phyloP scores from a whole-genome alignment of 768 basidiomycete species.

The Brasilioporus rufonigricans region DNA sequence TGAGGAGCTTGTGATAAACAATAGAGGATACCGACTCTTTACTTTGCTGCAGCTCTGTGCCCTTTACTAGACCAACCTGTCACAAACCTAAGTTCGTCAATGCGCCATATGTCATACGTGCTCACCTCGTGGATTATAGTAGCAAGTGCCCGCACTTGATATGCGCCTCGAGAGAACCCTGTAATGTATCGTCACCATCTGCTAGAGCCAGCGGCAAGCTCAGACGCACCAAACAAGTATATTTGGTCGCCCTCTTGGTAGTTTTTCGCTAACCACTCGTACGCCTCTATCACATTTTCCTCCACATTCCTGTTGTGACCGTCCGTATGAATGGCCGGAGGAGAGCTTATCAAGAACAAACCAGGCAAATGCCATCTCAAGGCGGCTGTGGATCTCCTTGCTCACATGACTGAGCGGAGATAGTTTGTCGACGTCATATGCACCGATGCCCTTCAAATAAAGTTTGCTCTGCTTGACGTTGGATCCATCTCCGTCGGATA shows the following conservation, averaged over 20 bases:
- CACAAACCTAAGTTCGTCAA: background rate
- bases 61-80: background rate
- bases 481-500: background rate
- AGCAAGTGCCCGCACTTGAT: conserved; percentile 36
- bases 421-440: background rate
- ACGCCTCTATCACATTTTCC: conserved; percentile 1
- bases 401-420: background rate
- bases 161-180: conserved; percentile 26
- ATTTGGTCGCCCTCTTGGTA: conserved; percentile 16
- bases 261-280: conserved; percentile 2
- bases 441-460: background rate
- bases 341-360: background rate
- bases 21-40: background rate
- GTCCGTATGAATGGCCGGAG: background rate
- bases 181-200: background rate
- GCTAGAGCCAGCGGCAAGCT: background rate
- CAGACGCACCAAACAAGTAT: conserved; percentile 36
- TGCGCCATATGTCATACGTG: too few relatives aligned
- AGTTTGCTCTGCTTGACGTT: background rate
- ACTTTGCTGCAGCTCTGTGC: background rate
- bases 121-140: conserved; percentile 36
- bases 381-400: background rate
- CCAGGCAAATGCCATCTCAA: conserved; percentile 3
- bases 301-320: conserved; percentile 1
- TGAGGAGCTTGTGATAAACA: background rate